Conservation (phyloP, 345 rosid genomes). For the Ceriops zippeliana region DNA sequence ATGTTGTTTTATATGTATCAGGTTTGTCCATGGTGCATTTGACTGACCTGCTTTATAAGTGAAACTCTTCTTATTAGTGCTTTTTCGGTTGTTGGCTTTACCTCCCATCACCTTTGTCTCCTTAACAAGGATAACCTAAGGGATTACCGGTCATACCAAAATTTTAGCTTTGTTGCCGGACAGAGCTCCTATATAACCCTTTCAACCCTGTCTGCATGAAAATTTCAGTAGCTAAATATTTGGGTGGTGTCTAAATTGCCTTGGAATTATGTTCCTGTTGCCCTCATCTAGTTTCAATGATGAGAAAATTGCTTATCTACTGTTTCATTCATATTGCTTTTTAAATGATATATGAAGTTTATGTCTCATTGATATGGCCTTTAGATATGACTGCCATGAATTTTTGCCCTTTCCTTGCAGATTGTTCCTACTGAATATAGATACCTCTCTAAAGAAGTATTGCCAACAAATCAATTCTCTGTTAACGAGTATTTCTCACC, state of each 20-base stretch:
- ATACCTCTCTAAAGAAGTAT: slow-evolving; percentile 73
- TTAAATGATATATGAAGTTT: neutral
- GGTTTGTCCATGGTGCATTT: neutral
- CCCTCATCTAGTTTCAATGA: too few species aligned
- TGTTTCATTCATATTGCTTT: neutral
- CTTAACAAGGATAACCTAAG: too few species aligned
- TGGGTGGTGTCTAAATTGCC: neutral
- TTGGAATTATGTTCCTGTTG: too few species aligned
- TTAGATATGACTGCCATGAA: neutral
- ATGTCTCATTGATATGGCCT: neutral
- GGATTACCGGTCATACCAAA: too few species aligned
- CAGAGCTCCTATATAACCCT: neutral
- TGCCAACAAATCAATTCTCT: slow-evolving; percentile 92
- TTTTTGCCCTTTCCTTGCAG: slow-evolving; percentile 34
- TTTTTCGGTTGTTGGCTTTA: neutral
- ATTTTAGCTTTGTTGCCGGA: too few species aligned
- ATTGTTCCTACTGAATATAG: slow-evolving; percentile 96
- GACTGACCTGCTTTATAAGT: neutral
- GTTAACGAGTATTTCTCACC: slow-evolving; percentile 88
- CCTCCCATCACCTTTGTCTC: neutral
- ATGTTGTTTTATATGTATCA: too few species aligned
- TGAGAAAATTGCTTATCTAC: too few species aligned
- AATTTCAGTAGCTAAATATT: neutral
- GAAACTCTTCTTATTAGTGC: neutral
- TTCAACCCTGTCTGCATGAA: neutral